Conservation (phyloP, 192 early-diverging fungal genomes). For the Lobulomyces angularis region DNA sequence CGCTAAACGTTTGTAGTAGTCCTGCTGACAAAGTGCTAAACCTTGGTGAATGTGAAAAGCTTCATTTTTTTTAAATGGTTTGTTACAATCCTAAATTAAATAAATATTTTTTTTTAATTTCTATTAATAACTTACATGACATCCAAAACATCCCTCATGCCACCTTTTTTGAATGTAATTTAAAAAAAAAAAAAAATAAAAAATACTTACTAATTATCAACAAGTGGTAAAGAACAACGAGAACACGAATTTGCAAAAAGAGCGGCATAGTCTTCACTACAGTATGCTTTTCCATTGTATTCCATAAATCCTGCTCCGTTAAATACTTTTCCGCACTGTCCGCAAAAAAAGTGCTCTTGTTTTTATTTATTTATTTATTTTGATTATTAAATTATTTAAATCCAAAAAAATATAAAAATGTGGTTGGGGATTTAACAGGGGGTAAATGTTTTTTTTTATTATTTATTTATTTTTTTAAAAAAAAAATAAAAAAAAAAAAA, state of each 20-base stretch:
- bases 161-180: conserved; percentile 6
- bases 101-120: background rate
- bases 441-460: too few species aligned
- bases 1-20: conserved; percentile 12
- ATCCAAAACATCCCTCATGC: conserved; percentile 19
- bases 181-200: too few species aligned
- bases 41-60: conserved; percentile 14
- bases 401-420: too few species aligned
- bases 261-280: conserved; percentile 13
- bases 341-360: conserved; percentile 34
- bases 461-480: too few species aligned
- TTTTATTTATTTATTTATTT: too few species aligned
- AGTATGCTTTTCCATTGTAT: conserved; percentile 24
- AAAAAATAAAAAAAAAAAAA: too few species aligned
- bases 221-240: conserved; percentile 11
- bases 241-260: conserved; percentile 18
- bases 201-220: too few species aligned
- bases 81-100: conserved; percentile 12
- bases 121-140: conserved; percentile 4
- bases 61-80: conserved; percentile 6
- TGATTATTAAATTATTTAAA: too few species aligned
- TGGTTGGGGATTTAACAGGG: too few species aligned
- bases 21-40: conserved; percentile 17
- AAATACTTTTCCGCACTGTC: conserved; percentile 15
- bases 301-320: conserved; percentile 15